Base-by-base conservation (phyloP, 2,329 filamentous ascomycete genomes). In the Cordyceps fumosorosea region DNA sequence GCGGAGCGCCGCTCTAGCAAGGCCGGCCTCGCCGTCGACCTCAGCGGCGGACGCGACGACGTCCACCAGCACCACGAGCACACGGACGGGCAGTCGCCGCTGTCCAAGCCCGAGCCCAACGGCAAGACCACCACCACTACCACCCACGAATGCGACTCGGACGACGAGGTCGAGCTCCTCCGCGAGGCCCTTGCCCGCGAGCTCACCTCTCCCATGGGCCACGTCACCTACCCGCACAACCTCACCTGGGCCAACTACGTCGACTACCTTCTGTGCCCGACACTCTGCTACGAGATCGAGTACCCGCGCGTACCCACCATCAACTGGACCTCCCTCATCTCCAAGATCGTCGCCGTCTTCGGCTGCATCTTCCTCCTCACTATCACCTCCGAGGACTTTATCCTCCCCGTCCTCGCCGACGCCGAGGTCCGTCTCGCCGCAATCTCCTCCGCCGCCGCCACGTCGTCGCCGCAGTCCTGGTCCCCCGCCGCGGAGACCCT, bases 291-390 rank as follows among this genome's bases (percentile, higher is more conserved):
- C 76, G 95, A 99, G 76, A 82, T 98, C 56, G 93, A 98, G 73
- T 99, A 98, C 73, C 95, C 95, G 2, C 88, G 95, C 55, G 92
- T 85, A 12, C 73, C 82, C 14, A 77, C 80, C n/a, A 86, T 91
- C 63, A 85, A 90, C 68, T 96, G 90, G 87, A 82, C 85, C 22
- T 88, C 92, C 66, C 84, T 98, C 51, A 84, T 90, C 63, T 90
- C 88, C 74, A 98, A 98, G 76, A 86, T 91, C 24, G 76, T 93
- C 18, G 95, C 95, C 53, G 89, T 95, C 1, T 98, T 98, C 72
- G 95, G 95, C 55, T 96, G 93, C 75, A 96, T 99, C 71, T 98
- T 97, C 75, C 84, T 99, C 24, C 82, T 99, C 66, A 96, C 91
- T 14, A 83, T 97, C 64, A 91, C 89, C 4, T 93, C 89, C 1